Evolutionary conservation across 129 eudicot species (phyloP).

Genomic region (Daucus carota): DNA sequence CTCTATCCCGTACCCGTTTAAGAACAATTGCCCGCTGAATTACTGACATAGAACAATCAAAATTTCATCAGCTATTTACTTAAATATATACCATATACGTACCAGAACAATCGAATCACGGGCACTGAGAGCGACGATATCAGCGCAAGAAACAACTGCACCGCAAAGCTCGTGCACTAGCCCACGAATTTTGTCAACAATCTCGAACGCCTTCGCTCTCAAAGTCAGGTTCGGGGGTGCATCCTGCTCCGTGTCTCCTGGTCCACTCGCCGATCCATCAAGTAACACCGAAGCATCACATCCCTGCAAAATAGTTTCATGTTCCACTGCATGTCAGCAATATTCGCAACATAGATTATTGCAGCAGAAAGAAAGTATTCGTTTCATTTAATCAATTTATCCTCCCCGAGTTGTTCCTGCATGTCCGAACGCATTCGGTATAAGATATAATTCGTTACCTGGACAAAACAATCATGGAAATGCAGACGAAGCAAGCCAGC

Average conservation of each 20-base stretch:
- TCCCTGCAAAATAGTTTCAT: conserved; percentile 6
- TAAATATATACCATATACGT: neutral
- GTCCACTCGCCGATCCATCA: conserved; percentile 17
- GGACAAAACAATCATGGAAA: conserved; percentile 5
- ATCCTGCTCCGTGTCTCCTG: conserved; percentile 8
- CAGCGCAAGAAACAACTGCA: conserved; percentile 19
- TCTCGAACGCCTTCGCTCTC: conserved; percentile 13
- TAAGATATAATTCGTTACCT: neutral
- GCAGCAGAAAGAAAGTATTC: neutral
- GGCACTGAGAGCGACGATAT: conserved; percentile 53
- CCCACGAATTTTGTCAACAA: conserved; percentile 19
- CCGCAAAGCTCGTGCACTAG: conserved; percentile 10
- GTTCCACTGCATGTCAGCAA: neutral
- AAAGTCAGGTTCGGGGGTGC: conserved; percentile 13
- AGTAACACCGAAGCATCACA: conserved; percentile 23
- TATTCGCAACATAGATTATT: neutral
- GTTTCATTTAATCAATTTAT: too few species aligned
- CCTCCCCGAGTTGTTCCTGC: too few species aligned
- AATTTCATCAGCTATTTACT: too few species aligned
- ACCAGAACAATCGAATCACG: conserved; percentile 58
- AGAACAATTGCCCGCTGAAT: too few species aligned
- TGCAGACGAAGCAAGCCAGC: conserved; percentile 2
- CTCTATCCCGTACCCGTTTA: too few species aligned
- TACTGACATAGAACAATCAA: too few species aligned
- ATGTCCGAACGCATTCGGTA: neutral